These are phyloP conservation scores for Lichenothelia convexa DNA, from an alignment of 495 filamentous ascomycete species.

Conservation along the genomic window DNA sequence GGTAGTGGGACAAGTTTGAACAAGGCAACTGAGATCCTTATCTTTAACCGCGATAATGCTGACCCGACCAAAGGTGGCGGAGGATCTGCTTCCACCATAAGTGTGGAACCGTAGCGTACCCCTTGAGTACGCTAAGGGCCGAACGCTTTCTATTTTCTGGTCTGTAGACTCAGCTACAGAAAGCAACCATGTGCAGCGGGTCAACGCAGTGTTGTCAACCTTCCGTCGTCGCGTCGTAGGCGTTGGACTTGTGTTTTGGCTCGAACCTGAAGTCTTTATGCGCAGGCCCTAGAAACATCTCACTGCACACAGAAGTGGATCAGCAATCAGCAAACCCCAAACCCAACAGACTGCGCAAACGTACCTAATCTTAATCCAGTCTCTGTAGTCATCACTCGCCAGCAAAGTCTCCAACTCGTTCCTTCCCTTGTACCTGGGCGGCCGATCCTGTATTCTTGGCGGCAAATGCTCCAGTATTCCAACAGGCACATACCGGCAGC, in stretches of 20 bases:
- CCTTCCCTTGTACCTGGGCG: slow-evolving; percentile 63
- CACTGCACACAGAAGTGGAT: slow-evolving; percentile 36
- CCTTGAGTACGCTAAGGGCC: no score
- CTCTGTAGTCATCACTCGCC: slow-evolving; percentile 73
- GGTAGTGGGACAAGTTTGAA: no score
- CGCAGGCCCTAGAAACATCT: slow-evolving; percentile 92
- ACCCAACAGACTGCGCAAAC: slow-evolving; percentile 17
- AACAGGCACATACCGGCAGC: slow-evolving; percentile 73
- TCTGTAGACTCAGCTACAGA: no score
- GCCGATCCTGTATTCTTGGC: slow-evolving; percentile 68
- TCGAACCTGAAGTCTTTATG: slow-evolving; percentile 82
- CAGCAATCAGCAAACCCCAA: slow-evolving; percentile 1
- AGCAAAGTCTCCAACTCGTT: slow-evolving; percentile 85
- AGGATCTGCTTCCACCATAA: no score
- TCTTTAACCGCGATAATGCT: no score
- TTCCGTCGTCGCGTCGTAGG: slow-evolving; percentile 47
- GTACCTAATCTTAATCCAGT: slow-evolving; percentile 98
- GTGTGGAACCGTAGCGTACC: no score
- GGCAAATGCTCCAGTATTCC: slow-evolving; percentile 78
- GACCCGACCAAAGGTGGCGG: no score
- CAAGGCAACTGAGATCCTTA: no score
- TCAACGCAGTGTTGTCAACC: slow-evolving; percentile 22
- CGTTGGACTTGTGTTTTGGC: slow-evolving; percentile 96
- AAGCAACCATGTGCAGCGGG: no score
- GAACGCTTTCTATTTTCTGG: no score